Evolutionary conservation across 2,329 filamentous ascomycete species (phyloP).

Genomic region (Fusarium irregulare): DNA sequence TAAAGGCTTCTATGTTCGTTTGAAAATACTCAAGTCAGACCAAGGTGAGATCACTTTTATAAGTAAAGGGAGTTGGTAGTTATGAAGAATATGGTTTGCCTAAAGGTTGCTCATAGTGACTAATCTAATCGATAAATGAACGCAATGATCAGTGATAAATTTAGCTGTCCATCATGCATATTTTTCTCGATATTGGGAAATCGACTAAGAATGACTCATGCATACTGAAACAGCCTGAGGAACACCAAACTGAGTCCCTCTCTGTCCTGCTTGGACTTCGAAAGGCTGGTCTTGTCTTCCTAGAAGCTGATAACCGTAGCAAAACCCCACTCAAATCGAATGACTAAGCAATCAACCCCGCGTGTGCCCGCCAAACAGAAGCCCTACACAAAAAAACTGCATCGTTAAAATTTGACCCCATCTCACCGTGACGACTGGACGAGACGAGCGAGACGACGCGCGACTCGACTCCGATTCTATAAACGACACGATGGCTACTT

Average conservation of each 20-base stretch:
- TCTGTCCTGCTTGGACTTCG: constrained; percentile 12
- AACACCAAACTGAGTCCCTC: constrained; percentile 8
- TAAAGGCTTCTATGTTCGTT: constrained; percentile 9
- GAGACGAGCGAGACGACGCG: constrained; percentile 42
- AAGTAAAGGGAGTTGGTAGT: constrained; percentile 3
- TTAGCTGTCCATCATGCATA: constrained; percentile 15
- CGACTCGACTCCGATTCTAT: constrained; percentile 47
- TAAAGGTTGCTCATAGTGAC: constrained; percentile 39
- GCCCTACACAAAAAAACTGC: constrained; percentile 50
- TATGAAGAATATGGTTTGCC: constrained; percentile 24
- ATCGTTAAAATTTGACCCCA: constrained; percentile 51
- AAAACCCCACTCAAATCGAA: constrained; percentile 43
- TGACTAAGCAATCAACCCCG: constrained; percentile 26
- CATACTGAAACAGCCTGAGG: constrained; percentile 23
- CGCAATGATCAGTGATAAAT: constrained; percentile 36
- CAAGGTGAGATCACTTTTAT: not conserved
- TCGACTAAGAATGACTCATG: constrained; percentile 47
- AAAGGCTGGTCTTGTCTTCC: constrained; percentile 11
- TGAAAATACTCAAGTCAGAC: constrained; percentile 5
- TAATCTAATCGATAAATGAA: constrained; percentile 34
- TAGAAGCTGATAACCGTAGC: constrained; percentile 33
- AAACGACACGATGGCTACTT: constrained; percentile 65
- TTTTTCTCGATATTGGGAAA: constrained; percentile 18
- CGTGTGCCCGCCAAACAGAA: constrained; percentile 50
- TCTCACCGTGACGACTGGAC: constrained; percentile 48